phyloP scores from a whole-genome alignment of 2,329 filamentous ascomycete species.

The Chrysoporthe austroafricana region DNA sequence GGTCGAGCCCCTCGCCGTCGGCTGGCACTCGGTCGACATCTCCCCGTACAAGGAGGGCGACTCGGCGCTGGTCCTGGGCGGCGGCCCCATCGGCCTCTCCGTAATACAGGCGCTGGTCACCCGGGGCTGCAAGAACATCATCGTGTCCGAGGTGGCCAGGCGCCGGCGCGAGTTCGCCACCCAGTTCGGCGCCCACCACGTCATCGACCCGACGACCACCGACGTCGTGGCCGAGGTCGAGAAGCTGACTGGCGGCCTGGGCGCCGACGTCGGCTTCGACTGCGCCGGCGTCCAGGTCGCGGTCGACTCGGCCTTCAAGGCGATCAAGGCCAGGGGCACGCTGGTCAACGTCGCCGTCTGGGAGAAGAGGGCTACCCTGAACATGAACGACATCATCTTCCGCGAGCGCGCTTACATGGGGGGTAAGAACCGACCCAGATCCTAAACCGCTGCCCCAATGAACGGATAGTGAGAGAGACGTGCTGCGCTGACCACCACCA shows the following conservation, averaged over 20 bases:
- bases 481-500: neutral
- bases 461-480: neutral
- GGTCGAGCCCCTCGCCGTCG: constrained; percentile 66
- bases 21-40: constrained; percentile 60
- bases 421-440: constrained; percentile 26
- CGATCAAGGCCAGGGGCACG: constrained; percentile 32
- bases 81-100: constrained; percentile 65
- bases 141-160: constrained; percentile 59
- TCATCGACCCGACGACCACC: constrained; percentile 26
- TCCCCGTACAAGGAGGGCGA: constrained; percentile 39
- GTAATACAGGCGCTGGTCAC: constrained; percentile 62
- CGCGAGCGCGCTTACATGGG: constrained; percentile 28
- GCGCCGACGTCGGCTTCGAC: constrained; percentile 33
- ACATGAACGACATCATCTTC: constrained; percentile 28
- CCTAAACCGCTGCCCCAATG: too few species aligned
- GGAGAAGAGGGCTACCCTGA: constrained; percentile 31
- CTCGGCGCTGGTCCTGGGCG: constrained; percentile 61
- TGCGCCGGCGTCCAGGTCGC: constrained; percentile 33
- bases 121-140: constrained; percentile 55
- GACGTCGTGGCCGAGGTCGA: constrained; percentile 30
- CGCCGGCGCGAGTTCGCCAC: constrained; percentile 54
- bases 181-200: constrained; percentile 53
- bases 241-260: constrained; percentile 29
- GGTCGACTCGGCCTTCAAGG: constrained; percentile 30
- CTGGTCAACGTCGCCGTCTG: constrained; percentile 36